A percentile compares a stretch with the other conserved stretches of the same genome.
These are phyloP conservation scores for Talaromyces sp. DNA, from an alignment of 2,329 filamentous ascomycete genomes.

Conservation along the genomic window DNA sequence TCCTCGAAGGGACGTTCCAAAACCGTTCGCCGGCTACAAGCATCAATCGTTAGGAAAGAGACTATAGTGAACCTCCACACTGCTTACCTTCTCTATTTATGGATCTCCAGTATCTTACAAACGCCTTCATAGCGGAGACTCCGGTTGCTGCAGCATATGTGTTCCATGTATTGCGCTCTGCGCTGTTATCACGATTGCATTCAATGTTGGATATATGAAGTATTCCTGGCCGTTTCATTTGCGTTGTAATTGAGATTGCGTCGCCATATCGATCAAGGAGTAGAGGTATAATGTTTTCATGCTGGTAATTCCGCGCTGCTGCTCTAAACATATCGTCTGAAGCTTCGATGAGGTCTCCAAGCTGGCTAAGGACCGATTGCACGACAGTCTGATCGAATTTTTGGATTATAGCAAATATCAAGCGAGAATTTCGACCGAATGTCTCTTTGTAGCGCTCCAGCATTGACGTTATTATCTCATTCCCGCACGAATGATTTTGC, in stretches of 20 bases:
- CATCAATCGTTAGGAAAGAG: not conserved
- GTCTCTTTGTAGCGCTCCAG: not conserved
- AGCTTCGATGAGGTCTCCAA: not conserved
- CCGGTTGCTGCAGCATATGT: not conserved
- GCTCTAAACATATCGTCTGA: not conserved
- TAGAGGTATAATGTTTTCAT: not conserved
- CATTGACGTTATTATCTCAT: not conserved
- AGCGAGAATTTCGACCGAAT: not conserved
- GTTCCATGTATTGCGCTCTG: not conserved
- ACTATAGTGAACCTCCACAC: not conserved
- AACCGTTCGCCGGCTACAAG: not conserved
- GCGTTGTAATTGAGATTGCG: not conserved
- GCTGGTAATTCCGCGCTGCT: not conserved
- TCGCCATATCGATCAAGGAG: not conserved
- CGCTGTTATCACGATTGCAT: not conserved
- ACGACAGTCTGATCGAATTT: not conserved
- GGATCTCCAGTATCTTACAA: not conserved
- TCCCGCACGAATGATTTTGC: not conserved
- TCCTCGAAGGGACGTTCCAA: not conserved
- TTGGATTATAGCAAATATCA: not conserved
- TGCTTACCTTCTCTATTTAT: not conserved
- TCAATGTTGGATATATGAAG: not conserved
- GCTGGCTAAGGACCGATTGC: not conserved
- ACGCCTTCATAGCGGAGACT: not conserved
- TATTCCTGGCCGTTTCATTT: not conserved